Conservation (phyloP, 2,329 filamentous ascomycete species). For the Ophiostoma ips region DNA sequence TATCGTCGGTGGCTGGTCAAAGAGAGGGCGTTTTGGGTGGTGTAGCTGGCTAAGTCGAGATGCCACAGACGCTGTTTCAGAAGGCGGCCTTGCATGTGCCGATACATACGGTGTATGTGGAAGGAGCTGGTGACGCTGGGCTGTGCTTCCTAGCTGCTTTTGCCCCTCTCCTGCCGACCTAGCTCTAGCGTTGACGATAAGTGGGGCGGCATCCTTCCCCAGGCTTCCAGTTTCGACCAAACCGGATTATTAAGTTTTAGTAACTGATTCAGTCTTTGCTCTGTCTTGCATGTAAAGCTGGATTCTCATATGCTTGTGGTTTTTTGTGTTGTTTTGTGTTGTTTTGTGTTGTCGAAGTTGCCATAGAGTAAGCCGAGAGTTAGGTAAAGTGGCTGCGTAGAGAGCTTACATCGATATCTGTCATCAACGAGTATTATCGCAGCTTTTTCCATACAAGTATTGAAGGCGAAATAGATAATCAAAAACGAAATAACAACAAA, state of each 20-base stretch:
- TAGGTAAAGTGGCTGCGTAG: too few species aligned
- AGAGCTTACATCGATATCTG: too few species aligned
- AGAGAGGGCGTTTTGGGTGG: not conserved
- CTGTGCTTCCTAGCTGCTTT: not conserved
- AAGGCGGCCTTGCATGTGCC: not conserved
- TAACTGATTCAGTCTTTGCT: not conserved
- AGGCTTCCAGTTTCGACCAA: not conserved
- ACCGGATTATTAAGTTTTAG: not conserved
- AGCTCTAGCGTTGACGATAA: not conserved
- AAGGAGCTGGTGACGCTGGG: slow-evolving; percentile 1
- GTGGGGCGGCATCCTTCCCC: not conserved
- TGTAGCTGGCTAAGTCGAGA: not conserved
- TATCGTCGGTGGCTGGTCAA: not conserved
- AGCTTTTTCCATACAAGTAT: too few species aligned
- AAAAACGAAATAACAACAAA: too few species aligned
- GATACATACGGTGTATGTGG: not conserved
- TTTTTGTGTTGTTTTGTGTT: too few species aligned
- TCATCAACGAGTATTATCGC: too few species aligned
- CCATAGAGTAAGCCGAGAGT: too few species aligned
- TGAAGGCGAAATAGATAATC: too few species aligned
- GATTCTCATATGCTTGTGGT: too few species aligned
- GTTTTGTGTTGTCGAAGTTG: too few species aligned
- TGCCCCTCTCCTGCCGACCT: not conserved
- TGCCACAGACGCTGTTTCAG: not conserved
- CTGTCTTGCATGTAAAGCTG: too few species aligned